Base-by-base conservation (phyloP, 1,284 basidiomycete genomes). In the Xerocomus amazonicus region DNA sequence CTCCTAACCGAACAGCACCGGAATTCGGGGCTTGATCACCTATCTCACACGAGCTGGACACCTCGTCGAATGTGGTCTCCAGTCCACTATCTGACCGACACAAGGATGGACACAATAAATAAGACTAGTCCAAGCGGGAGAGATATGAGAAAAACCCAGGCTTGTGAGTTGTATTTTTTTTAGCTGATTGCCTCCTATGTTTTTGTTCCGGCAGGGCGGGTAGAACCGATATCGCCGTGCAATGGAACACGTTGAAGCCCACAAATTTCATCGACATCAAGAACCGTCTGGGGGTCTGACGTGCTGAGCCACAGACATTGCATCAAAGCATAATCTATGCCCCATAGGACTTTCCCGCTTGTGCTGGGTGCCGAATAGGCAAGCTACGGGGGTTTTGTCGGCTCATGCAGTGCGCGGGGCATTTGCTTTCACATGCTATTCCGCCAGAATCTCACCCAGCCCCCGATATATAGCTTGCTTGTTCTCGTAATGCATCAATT, bases 111-210 rank as follows among this genome's bases (percentile, higher is more conserved):
- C 57, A 61, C 56, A 57, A 71, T 53, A 70, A 70, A 55, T 66
- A 65, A 48, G 80, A 81, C 56, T 82, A 79, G 78, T 63, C 70
- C 31, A 77, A 72, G 66, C 75, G 73, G 62, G 73, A 76, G 53
- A 73, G 71, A 79, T 70, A 58, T 63, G 75, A 64, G 35, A 42
- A 26, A 26, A 10, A 10, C 29, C 19, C 40, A 19, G 16, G 19
- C 29, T 32, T 46, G 32, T 17, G 23, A 10, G n/a, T 43, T 9
- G 9, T 14, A 14, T 43, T 49, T 19, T 50, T 46, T 16, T 19
- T 50, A 17, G 23, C 47, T 58, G 48, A 61, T 44, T 14, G 43
- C 36, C 16, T 26, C 36, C 28, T 31, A n/a, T 44, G 3, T 23
- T 16, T 47, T 29, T 17, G 14, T 53, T 42, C 36, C 40, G 43